Evolutionary conservation across 805 yeast species (phyloP), one percentile per base, ranked within the genome.

Genomic region (Monosporozyma aquatica): DNA sequence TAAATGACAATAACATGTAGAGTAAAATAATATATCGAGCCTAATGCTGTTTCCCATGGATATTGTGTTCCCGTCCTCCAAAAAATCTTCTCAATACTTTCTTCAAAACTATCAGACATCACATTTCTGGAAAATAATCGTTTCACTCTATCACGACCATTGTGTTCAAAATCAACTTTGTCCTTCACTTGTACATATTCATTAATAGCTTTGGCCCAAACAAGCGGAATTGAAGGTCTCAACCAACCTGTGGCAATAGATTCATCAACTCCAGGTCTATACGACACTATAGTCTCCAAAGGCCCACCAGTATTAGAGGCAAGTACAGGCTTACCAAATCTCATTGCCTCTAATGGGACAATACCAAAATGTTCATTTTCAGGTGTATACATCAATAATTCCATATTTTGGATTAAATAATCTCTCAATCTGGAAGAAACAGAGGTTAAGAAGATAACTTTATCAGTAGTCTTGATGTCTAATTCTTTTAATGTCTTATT

Each of bases 301-400:
- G 98, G 98, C 0, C 99, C 99, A 22, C 98, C 99, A 30, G 78
- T 78, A 54, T 84, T 78, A 5, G 82, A 80, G 0, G 96, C 96
- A 40, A 92, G 65, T 0, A 89, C 96, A 0, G 95, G 87, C 0
- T 81, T 80, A 23, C 84, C 82, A 44, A 75, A 70, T 37, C 81
- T 71, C 97, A 92, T 89, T 10, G 95, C 89, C 59, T 92, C 98
- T 13, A 92, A 70, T 1, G 99, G 99, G 8, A 92, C 99, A 49
- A 92, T 92, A 11, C 99, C 99, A 58, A 92, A 92, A 65, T 92
- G 99, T 61, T 92, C 98, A 53, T 74, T 74, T 0, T 83, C 71
- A 3, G 99, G 98, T 0, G 99, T 92, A 58, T 92, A 92, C 36
- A 89, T 64, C 18, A 92, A 68, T 43, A 83, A 51, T 37, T 72